Base-by-base conservation (phyloP, 2,329 filamentous ascomycete genomes). In the Plenodomus biglobosus region DNA sequence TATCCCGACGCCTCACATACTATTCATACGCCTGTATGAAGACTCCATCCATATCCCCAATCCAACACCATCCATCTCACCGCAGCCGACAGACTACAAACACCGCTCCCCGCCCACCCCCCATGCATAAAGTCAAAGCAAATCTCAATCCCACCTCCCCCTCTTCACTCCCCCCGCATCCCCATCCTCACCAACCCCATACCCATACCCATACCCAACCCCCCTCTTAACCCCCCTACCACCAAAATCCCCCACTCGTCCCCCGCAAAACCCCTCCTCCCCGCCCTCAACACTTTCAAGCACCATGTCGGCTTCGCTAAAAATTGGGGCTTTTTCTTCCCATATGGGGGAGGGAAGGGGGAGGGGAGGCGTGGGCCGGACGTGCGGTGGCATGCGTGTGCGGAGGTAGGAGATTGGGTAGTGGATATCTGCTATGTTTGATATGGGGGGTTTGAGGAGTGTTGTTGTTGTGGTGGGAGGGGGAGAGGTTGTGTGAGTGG, bases 361-460 rank as follows among this genome's bases (percentile, higher is more conserved):
- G n/a, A n/a, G n/a, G n/a, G n/a, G 16, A 52, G 55, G 8, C 56
- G 55, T 0, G 53, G 47, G 5, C 53, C 59, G 1, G 54, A 55
- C n/a, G 1, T 52, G 46, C 2, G 39, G 38, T 2, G 41, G 35
- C 6, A 53, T 16, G 0, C 49, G 49, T 3, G 59, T 62, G 13
- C 58, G 55, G 18, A 55, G 8, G 35, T 47, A 44, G 17, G 52
- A 55, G 41, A 32, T 6, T 3, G 27, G 27, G 15, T 32, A 32
- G 3, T 6, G 3, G 11, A 32, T 32, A 32, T 32, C 27, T 32
- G 27, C 8, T 10, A 32, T 11, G 15, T 11, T 32, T 3, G 15
- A 3, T 7, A 32, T 15, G 8, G 27, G 27, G 6, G 15, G 27
- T 8, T 15, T 32, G 3, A 15, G 27, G 3, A 6, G 5, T 24